Evolutionary conservation across 345 rosid genomes (phyloP), one percentile per base, ranked within the genome.

Genomic region (Aquilaria sinensis): DNA sequence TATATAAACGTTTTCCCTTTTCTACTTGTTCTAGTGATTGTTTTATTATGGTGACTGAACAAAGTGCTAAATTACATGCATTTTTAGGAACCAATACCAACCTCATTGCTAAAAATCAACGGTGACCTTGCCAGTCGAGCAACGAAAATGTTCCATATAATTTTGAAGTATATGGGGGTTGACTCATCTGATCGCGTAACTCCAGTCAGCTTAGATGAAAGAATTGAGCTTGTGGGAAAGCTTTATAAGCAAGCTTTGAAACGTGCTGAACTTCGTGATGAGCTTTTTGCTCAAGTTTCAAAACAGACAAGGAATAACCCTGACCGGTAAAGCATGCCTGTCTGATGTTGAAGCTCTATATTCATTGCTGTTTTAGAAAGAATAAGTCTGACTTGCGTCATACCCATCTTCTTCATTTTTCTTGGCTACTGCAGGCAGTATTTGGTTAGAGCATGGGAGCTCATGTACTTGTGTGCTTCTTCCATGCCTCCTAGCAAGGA

Each of bases 401-500:
- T 70, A 47, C 56, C 48, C 48, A 31, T 54, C 66, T 62, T 37
- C 56, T 30, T 63, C 32, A 32, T 63, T 62, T 37, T 61, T 65
- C 54, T 66, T 55, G 12, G 59, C 48, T 64, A 49, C 57, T 49
- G 59, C 79, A 93, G 99, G 85, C 91, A 86, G 69, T 80, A 72
- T 81, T 74, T 86, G 79, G 78, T 94, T 58, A 85, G 79, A 75
- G 92, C 97, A 64, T 94, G 99, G 99, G 99, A 90, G 76, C 76
- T 94, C 45, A 85, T 94, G 92, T 86, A 88, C 74, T 71, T 90
- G 65, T 90, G 99, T 74, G 97, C 95, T 49, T 94, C 99, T 33
- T 82, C 97, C 46, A 90, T 90, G 97, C 96, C 99, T 70, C 97
- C 99, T 52, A 86, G 96, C 85, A 94, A 90, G 84, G 99, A 94